These are phyloP conservation scores for Melaleuca alternifolia DNA, from an alignment of 345 rosid genomes.

Conservation along the genomic window DNA sequence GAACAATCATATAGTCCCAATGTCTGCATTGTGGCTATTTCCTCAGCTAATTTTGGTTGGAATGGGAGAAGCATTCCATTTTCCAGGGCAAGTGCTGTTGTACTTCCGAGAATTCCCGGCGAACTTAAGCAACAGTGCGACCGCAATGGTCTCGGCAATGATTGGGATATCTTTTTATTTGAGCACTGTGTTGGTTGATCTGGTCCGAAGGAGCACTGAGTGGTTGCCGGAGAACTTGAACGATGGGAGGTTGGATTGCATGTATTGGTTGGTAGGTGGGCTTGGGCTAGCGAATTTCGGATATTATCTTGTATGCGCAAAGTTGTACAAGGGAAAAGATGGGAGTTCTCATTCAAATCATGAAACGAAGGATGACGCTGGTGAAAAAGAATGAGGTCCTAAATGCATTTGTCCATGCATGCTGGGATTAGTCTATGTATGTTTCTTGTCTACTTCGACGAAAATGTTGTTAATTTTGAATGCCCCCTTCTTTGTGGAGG, in stretches of 20 bases:
- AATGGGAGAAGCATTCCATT: conserved; percentile 20
- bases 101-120: conserved; percentile 12
- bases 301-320: conserved; percentile 29
- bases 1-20: conserved; percentile 5
- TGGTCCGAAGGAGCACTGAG: conserved; percentile 6
- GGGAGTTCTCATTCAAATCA: background rate
- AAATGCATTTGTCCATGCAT: background rate
- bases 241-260: conserved; percentile 37
- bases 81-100: conserved; percentile 6
- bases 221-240: conserved; percentile 46
- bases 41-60: conserved; percentile 32
- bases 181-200: background rate
- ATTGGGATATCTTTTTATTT: conserved; percentile 8
- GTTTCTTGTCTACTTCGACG: background rate
- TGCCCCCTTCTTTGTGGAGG: background rate
- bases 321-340: conserved; percentile 2
- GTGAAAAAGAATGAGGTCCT: background rate
- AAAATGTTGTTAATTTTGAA: background rate
- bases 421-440: background rate
- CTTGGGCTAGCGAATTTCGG: conserved; percentile 25
- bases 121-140: conserved; percentile 4
- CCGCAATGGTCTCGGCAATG: conserved; percentile 4
- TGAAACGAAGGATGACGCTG: background rate
- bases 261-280: conserved; percentile 32
- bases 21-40: conserved; percentile 40